Evolutionary conservation across 352 stramenopile genomes (phyloP), one percentile per base, ranked within the genome.

Genomic region (Globisporangium abappressorium): DNA sequence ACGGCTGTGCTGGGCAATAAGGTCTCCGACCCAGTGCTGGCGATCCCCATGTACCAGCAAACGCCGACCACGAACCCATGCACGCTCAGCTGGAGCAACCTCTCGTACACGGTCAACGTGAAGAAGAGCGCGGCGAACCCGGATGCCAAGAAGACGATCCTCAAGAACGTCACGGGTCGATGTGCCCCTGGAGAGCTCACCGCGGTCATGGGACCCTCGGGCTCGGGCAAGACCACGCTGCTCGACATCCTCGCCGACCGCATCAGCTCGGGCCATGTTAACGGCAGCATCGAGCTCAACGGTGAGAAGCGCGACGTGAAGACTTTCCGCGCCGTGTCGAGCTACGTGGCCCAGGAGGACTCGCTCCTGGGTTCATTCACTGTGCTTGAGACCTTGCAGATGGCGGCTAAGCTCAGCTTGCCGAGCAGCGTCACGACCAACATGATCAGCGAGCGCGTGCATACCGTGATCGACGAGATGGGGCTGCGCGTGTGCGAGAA

Each of bases 391-490:
- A 91, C 82, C 4, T 65, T 93, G 15, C 73, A 81, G 46, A 88
- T 91, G 65, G 82, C 81, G 1, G 84, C 81, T 24, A 74, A 72
- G 0, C 74, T 93, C 30, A 82, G 72, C 7, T 53, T 92, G 12
- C 79, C 82, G 70, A 78, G 6, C 59, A 64, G 18, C 69, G 15
- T 84, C 15, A 82, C 78, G 15, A 72, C 72, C 3, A 79, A 81
- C 28, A 85, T 80, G 69, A 14, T 64, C 5, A 24, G 24, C 53
- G 53, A 58, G 47, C 79, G 84, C 28, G 80, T 91, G 5, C 79
- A 92, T 41, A 71, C 81, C 26, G 82, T 90, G 54, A 80, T 92
- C n/a, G 79, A 87, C 41, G 81, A 82, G 26, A 90, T 92, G 81
- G 85, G 84, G 0, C 68, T 94, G 11, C 73, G 79, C 2, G 69